These are phyloP conservation scores for Tylopilus rubrobrunneus DNA, from an alignment of 768 basidiomycete genomes.

Conservation along the genomic window DNA sequence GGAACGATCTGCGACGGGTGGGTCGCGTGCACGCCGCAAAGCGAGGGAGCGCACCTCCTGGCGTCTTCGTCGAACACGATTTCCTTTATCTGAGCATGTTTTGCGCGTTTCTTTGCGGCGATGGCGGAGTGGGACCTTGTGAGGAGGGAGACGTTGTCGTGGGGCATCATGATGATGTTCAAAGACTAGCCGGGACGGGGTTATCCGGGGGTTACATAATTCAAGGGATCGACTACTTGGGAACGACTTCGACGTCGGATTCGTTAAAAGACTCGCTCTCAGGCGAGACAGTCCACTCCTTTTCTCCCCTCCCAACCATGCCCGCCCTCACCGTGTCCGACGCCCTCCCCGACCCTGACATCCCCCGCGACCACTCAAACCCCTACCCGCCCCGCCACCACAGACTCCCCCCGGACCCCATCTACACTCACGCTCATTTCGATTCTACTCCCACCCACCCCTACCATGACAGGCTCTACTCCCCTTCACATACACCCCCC, in stretches of 20 bases:
- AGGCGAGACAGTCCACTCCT: constrained; percentile 30
- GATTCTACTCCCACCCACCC: constrained; percentile 9
- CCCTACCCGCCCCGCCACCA: constrained; percentile 21
- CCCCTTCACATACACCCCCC: constrained; percentile 11
- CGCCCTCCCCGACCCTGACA: constrained; percentile 1
- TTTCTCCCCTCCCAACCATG: constrained; percentile 20
- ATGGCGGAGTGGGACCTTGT: constrained; percentile 61
- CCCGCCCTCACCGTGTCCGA: constrained; percentile 27
- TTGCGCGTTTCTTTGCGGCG: constrained; percentile 65
- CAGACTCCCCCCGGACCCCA: constrained; percentile 14
- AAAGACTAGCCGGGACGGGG: constrained; percentile 10
- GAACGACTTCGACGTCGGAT: constrained; percentile 24
- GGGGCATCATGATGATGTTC: constrained; percentile 21
- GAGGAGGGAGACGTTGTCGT: constrained; percentile 50
- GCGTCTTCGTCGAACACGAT: constrained; percentile 86
- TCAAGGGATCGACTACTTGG: constrained; percentile 24
- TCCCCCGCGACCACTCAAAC: constrained; percentile 8
- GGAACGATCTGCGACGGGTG: constrained; percentile 60
- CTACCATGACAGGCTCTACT: constrained; percentile 15
- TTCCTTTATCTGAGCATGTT: constrained; percentile 67
- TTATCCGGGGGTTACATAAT: constrained; percentile 26
- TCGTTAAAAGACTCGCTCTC: constrained; percentile 34
- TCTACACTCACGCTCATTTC: constrained; percentile 25
- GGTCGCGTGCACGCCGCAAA: constrained; percentile 18
- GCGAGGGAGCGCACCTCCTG: constrained; percentile 49